These are phyloP conservation scores for Saposhnikovia divaricata DNA, from an alignment of 129 eudicot genomes.

Conservation along the genomic window DNA sequence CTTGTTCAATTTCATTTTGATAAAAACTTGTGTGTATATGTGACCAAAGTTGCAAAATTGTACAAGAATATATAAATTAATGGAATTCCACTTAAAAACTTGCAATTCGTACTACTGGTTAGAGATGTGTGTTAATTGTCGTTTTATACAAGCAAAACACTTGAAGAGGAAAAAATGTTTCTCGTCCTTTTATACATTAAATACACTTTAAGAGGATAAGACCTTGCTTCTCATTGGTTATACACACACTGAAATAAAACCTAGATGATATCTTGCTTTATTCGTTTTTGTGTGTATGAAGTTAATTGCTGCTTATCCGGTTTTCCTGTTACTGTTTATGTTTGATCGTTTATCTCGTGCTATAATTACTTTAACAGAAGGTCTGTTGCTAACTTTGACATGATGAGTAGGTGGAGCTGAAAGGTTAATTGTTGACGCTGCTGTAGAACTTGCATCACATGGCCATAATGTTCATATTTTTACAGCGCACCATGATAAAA, in stretches of 20 bases:
- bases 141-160: no score
- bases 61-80: neutral
- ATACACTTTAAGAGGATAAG: neutral
- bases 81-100: neutral
- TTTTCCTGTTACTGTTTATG: neutral
- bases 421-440: conserved; percentile 95
- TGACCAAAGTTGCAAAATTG: neutral
- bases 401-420: conserved; percentile 85
- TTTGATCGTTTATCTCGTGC: neutral
- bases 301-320: neutral
- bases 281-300: neutral
- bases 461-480: conserved; percentile 86
- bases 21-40: neutral
- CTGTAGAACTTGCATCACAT: conserved; percentile 66
- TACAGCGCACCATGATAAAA: conserved; percentile 84
- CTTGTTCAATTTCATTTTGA: no score
- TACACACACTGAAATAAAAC: neutral
- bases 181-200: neutral
- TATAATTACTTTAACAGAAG: neutral
- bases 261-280: neutral
- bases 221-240: neutral
- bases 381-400: neutral
- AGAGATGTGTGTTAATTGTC: neutral
- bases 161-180: neutral
- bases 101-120: no score